Evolutionary conservation across 2,329 filamentous ascomycete genomes (phyloP).

Genomic region (Paecilomyces variotii): DNA sequence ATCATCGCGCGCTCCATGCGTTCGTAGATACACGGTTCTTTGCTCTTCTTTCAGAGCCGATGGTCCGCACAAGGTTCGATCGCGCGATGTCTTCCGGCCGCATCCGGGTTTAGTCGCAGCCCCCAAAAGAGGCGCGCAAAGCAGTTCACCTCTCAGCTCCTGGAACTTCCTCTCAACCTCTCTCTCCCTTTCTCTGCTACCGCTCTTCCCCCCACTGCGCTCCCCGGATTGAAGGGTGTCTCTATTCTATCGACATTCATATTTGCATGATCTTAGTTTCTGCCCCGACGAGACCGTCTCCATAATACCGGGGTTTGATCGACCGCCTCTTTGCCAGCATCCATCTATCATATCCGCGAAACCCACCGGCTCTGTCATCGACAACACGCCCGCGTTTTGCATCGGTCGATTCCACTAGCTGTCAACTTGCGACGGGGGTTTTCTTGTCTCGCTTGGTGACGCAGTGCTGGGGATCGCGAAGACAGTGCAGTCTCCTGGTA

Average conservation of each 20-base stretch:
- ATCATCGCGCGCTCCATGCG: neutral
- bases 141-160: neutral
- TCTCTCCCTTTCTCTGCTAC: neutral
- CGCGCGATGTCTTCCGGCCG: neutral
- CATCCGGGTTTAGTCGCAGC: neutral
- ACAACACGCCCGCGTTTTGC: neutral
- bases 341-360: neutral
- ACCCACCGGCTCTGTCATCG: neutral
- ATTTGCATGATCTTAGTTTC: neutral
- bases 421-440: neutral
- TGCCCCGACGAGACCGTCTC: neutral
- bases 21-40: neutral
- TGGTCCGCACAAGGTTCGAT: neutral
- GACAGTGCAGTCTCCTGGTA: neutral
- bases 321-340: neutral
- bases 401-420: neutral
- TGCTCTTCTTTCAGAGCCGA: neutral
- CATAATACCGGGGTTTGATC: neutral
- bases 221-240: neutral
- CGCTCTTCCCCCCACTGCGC: neutral
- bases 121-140: neutral
- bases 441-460: neutral
- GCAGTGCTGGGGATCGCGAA: slow-evolving; percentile 1
- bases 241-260: neutral
- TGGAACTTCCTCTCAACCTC: neutral